phyloP scores from a whole-genome alignment of 257 asterid genomes.

The Cordia subcordata region DNA sequence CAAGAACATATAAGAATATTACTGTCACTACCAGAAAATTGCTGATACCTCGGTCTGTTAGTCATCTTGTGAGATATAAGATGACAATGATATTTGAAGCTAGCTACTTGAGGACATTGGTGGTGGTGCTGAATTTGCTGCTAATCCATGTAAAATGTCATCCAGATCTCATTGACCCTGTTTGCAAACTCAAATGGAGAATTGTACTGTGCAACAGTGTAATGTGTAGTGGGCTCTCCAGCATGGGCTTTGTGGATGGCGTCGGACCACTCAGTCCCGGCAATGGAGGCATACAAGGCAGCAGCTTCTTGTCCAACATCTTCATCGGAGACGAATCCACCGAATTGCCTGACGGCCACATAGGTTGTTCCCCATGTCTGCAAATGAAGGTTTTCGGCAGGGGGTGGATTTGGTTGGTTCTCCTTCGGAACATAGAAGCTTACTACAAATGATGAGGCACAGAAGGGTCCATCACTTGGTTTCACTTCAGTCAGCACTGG shows the following conservation, averaged over 20 bases:
- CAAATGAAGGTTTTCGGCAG: constrained; percentile 53
- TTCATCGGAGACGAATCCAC: constrained; percentile 53
- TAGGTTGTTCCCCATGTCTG: constrained; percentile 64
- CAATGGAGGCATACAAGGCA: constrained; percentile 42
- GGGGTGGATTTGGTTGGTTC: constrained; percentile 67
- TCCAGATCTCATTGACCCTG: constrained; percentile 83
- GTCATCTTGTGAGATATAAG: too few relatives aligned
- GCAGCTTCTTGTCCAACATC: constrained; percentile 66
- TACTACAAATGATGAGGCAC: constrained; percentile 61
- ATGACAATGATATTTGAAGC: too few relatives aligned
- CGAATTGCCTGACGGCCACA: constrained; percentile 65
- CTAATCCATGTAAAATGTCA: constrained; percentile 7
- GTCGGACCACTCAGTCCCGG: constrained; percentile 57
- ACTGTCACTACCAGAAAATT: too few relatives aligned
- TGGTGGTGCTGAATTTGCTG: too few relatives aligned
- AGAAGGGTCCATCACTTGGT: constrained; percentile 84
- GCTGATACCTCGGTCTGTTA: too few relatives aligned
- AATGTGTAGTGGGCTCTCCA: constrained; percentile 5
- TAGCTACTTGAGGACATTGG: too few relatives aligned
- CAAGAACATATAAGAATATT: too few relatives aligned
- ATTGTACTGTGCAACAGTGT: constrained; percentile 73
- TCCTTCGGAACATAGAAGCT: constrained; percentile 69
- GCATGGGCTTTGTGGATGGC: constrained; percentile 34
- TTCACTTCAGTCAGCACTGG: constrained; percentile 69
- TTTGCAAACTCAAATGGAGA: constrained; percentile 69